These are phyloP conservation scores for Mollisia scopiformis DNA, from an alignment of 2,329 filamentous ascomycete species.

Conservation along the genomic window DNA sequence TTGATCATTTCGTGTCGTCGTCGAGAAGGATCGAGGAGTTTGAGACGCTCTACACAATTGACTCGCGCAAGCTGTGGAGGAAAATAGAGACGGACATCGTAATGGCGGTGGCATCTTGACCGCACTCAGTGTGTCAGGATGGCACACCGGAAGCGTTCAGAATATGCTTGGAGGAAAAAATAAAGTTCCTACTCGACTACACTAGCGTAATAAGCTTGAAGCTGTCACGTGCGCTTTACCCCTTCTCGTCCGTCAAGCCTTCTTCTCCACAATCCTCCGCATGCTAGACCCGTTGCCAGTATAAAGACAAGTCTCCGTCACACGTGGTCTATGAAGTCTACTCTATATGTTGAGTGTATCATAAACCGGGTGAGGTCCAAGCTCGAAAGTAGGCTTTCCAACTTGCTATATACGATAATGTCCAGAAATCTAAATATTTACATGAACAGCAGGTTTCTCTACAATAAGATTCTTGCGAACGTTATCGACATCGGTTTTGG, in stretches of 20 bases:
- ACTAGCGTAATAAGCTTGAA: not conserved
- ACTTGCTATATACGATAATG: no score
- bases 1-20: slow-evolving; percentile 29
- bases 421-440: no score
- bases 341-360: no score
- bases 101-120: slow-evolving; percentile 34
- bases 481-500: slow-evolving; percentile 54
- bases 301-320: no score
- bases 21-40: slow-evolving; percentile 36
- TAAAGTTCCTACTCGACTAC: not conserved
- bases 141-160: slow-evolving; percentile 13
- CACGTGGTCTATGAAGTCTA: no score
- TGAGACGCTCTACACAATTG: slow-evolving; percentile 26
- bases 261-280: no score
- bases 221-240: not conserved
- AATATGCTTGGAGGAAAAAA: slow-evolving; percentile 3
- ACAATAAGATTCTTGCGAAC: slow-evolving; percentile 53
- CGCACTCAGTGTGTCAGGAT: slow-evolving; percentile 15
- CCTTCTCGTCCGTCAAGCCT: not conserved
- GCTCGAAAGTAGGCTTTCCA: no score
- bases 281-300: no score
- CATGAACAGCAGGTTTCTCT: slow-evolving; percentile 24
- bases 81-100: slow-evolving; percentile 28
- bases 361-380: no score
- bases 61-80: slow-evolving; percentile 27